Evolutionary conservation across 2,329 filamentous ascomycete genomes (phyloP), one percentile per base, ranked within the genome.

Genomic region (Lachnellula hyalina): DNA sequence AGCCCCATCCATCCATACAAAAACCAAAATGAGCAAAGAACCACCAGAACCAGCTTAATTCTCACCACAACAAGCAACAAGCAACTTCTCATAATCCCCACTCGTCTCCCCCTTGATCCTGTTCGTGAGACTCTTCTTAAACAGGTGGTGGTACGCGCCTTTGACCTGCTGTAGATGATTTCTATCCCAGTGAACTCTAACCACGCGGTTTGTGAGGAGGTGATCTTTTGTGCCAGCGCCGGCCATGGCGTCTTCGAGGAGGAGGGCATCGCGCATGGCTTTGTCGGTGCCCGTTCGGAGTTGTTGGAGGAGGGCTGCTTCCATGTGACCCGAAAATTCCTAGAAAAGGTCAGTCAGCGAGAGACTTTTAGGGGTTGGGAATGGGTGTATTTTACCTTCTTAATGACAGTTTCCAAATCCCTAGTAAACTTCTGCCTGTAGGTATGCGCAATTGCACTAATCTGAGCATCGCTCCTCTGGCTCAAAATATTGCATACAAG

Each of bases 291-390:
- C 93, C 12, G 86, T 78, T 11, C 81, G 80, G n/a, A 96, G 75
- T 70, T 96, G 90, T 68, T 84, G 85, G 25, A 94, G 73, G 0
- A 97, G 79, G 0, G 90, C 90, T 15, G 89, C 82, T 69, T 92
- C 79, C 91, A 97, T 96, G 69, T 97, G 93, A 0, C 93, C 93
- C 0, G 86, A 89, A 72, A 96, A 96, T 66, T 94, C 85, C 74
- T 85, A 14, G 9, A 57, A 8, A 32, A 11, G 8, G 28, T 32
- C 55, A 36, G 40, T 5, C 49, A 45, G 49, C 65, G 54, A 66
- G 40, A 32, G 34, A 49, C 14, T 46, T n/a, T 17, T 12, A n/a
- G 68, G 15, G 41, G 6, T 17, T 5, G 17, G 19, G 11, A n/a
- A 19, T 32, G 17, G 32, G 7, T 32, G 40, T 1, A 19, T 15